phyloP scores from a whole-genome alignment of 1,139 yeast species.

The Hansenula sp. region DNA sequence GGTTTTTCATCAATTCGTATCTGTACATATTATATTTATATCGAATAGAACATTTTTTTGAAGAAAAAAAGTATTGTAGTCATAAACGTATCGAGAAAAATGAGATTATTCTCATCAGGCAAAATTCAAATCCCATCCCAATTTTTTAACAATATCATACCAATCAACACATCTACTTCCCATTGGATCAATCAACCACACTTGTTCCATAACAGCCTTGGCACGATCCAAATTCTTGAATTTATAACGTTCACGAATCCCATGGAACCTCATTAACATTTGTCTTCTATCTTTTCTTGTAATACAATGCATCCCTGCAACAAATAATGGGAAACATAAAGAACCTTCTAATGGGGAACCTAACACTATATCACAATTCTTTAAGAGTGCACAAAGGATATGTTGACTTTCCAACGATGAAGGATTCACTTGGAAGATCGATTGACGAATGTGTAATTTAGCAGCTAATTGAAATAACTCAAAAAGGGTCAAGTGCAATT shows the following conservation, averaged over 20 bases:
- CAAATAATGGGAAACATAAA: slow-evolving; percentile 70
- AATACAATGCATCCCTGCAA: slow-evolving; percentile 70
- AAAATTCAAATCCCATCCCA: slow-evolving; percentile 80
- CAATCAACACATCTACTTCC: slow-evolving; percentile 57
- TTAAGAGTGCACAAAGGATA: slow-evolving; percentile 49
- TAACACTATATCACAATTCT: slow-evolving; percentile 57
- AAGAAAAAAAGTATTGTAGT: too few species aligned
- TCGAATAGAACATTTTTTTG: too few species aligned
- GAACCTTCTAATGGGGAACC: slow-evolving; percentile 71
- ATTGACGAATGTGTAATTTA: slow-evolving; percentile 61
- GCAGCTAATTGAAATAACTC: slow-evolving; percentile 72
- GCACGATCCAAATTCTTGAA: slow-evolving; percentile 67
- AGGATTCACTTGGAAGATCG: slow-evolving; percentile 58
- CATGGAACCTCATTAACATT: slow-evolving; percentile 52
- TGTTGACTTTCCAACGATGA: slow-evolving; percentile 63
- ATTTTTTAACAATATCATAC: slow-evolving; percentile 58
- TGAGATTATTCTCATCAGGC: slow-evolving; percentile 36
- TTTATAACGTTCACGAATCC: slow-evolving; percentile 55
- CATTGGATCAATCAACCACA: slow-evolving; percentile 45
- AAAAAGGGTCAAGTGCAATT: slow-evolving; percentile 65
- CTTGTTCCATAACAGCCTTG: slow-evolving; percentile 53
- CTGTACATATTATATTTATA: too few species aligned
- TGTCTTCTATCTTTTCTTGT: slow-evolving; percentile 41
- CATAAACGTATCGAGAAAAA: too few species aligned
- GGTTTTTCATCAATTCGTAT: too few species aligned